A percentile compares a stretch with the other conserved stretches of the same genome.
Evolutionary conservation across 192 early-diverging fungal species (phyloP).

Genomic region (Coemansia furcata): DNA sequence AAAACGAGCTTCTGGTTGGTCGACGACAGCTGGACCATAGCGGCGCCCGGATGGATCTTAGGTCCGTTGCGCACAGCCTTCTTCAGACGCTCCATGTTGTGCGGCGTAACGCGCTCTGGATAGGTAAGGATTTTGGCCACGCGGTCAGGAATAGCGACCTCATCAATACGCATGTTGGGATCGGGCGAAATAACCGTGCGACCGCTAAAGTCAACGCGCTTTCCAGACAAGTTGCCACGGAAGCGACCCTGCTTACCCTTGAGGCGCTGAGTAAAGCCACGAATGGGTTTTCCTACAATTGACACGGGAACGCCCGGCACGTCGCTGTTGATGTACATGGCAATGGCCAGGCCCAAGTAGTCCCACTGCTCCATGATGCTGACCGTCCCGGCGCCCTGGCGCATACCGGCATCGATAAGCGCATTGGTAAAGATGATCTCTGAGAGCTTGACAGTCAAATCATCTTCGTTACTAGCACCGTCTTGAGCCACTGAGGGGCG

Average conservation of each 20-base stretch:
- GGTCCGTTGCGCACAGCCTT: conserved; percentile 80
- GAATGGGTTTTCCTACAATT: conserved; percentile 62
- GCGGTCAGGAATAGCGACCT: conserved; percentile 88
- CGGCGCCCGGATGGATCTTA: conserved; percentile 90
- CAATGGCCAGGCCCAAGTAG: conserved; percentile 85
- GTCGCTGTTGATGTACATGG: conserved; percentile 97
- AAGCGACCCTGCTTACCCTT: conserved; percentile 99
- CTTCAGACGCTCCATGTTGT: conserved; percentile 82
- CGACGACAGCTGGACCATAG: conserved; percentile 65
- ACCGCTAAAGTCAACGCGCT: conserved; percentile 98
- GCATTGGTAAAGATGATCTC: conserved; percentile 93
- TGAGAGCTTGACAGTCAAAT: conserved; percentile 90
- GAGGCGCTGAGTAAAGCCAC: conserved; percentile 92
- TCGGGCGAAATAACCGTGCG: conserved; percentile 99
- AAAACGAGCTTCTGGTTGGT: conserved; percentile 63
- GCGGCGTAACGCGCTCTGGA: conserved; percentile 87
- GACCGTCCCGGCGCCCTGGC: conserved; percentile 60
- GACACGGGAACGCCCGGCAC: conserved; percentile 82
- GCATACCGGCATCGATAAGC: conserved; percentile 57
- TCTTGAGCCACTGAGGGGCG: conserved; percentile 95
- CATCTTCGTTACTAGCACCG: conserved; percentile 93
- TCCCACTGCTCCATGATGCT: conserved; percentile 95
- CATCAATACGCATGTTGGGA: conserved; percentile 96
- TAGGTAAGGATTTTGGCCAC: conserved; percentile 93
- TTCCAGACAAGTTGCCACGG: conserved; percentile 97